Percentiles rank a stretch among this genome's conserved stretches.
Conservation (phyloP, 768 basidiomycete genomes). For the Boletales sp. region DNA sequence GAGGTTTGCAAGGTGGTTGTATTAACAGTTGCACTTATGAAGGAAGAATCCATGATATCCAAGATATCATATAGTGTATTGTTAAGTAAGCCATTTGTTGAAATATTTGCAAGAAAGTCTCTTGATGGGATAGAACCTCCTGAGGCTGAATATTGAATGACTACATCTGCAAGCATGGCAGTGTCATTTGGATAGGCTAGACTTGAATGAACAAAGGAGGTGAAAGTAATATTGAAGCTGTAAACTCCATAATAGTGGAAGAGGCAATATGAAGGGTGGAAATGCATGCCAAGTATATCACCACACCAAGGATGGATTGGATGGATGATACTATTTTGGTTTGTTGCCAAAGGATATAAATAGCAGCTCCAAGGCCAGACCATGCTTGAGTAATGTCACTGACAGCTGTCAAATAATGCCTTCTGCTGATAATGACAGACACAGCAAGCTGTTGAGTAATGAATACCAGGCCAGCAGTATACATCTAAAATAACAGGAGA, state of each 20-base stretch:
- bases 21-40: too few relatives aligned
- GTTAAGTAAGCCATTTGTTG: too few relatives aligned
- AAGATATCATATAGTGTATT: too few relatives aligned
- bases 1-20: too few relatives aligned
- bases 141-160: not conserved
- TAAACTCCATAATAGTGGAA: slow-evolving; percentile 19
- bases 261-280: slow-evolving; percentile 20
- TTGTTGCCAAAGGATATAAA: slow-evolving; percentile 15
- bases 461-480: slow-evolving; percentile 16
- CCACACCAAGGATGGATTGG: slow-evolving; percentile 9
- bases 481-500: too few relatives aligned
- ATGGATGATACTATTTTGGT: slow-evolving; percentile 8
- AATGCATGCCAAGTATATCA: slow-evolving; percentile 14
- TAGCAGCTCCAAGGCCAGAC: slow-evolving; percentile 19
- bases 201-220: not conserved
- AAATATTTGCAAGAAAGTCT: too few relatives aligned
- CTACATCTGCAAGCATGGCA: not conserved
- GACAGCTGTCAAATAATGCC: slow-evolving; percentile 14
- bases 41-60: too few relatives aligned
- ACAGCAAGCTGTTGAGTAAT: slow-evolving; percentile 17
- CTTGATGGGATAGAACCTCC: too few relatives aligned
- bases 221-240: slow-evolving; percentile 6
- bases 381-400: slow-evolving; percentile 20
- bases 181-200: slow-evolving; percentile 7
- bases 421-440: not conserved